phyloP scores from a whole-genome alignment of 805 yeast species.

The Saccharomycopsis capsularis region DNA sequence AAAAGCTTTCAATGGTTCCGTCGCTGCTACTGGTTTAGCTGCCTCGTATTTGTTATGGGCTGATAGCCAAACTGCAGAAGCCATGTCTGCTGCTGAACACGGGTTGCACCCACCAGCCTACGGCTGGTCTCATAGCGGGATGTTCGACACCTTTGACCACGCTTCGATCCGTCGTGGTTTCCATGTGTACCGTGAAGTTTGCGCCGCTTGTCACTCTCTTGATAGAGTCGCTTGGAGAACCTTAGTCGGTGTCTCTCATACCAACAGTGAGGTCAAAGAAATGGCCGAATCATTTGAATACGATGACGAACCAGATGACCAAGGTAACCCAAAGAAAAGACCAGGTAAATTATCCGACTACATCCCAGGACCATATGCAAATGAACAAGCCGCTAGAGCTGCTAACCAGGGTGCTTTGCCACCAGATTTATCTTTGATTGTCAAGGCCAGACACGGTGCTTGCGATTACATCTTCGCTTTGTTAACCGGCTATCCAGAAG shows the following conservation, averaged over 20 bases:
- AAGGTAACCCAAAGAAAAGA: constrained; percentile 89
- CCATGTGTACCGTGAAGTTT: constrained; percentile 97
- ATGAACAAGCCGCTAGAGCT: constrained; percentile 99
- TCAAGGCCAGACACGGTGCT: constrained; percentile 99
- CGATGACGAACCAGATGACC: constrained; percentile 96
- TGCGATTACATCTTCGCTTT: constrained; percentile 90
- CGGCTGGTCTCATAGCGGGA: constrained; percentile 92
- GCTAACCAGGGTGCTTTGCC: constrained; percentile 99
- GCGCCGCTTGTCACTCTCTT: constrained; percentile 97
- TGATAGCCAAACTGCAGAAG: constrained; percentile 81
- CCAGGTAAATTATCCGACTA: constrained; percentile 96
- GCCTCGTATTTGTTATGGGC: constrained; percentile 78
- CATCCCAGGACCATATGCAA: constrained; percentile 91
- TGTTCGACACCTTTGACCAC: constrained; percentile 87
- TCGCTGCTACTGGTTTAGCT: constrained; percentile 69
- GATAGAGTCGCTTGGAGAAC: constrained; percentile 98
- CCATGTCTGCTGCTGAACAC: constrained; percentile 98
- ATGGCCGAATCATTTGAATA: constrained; percentile 96
- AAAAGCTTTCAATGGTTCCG: constrained; percentile 51
- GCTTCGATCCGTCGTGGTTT: constrained; percentile 97
- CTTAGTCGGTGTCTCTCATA: constrained; percentile 93
- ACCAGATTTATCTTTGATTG: constrained; percentile 93
- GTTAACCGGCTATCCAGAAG: constrained; percentile 98
- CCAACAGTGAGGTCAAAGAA: constrained; percentile 80
- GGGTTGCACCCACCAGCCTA: constrained; percentile 93